Conservation (phyloP, 768 basidiomycete species). For the Suillus ampliporus region DNA sequence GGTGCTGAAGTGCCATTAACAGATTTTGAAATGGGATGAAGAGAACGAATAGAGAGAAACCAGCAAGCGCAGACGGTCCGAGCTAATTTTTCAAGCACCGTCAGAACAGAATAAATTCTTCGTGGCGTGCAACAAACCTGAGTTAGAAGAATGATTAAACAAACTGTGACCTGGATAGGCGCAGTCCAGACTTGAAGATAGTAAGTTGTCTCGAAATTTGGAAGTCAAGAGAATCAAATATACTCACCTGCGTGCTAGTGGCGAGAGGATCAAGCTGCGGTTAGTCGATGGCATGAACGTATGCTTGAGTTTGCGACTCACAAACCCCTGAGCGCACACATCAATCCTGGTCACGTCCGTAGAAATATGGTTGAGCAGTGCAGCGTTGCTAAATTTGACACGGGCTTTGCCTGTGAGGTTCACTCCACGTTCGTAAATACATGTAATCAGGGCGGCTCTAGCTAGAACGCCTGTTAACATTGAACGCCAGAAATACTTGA, state of each 20-base stretch:
- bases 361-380: conserved; percentile 63
- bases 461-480: conserved; percentile 70
- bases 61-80: conserved; percentile 71
- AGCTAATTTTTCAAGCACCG: conserved; percentile 46
- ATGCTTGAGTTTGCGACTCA: conserved; percentile 39
- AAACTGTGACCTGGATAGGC: conserved; percentile 68
- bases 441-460: conserved; percentile 68
- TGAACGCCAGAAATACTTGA: conserved; percentile 73
- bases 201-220: conserved; percentile 1
- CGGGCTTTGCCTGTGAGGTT: conserved; percentile 69
- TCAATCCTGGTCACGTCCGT: conserved; percentile 72
- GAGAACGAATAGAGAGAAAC: conserved; percentile 68
- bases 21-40: conserved; percentile 67
- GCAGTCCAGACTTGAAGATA: conserved; percentile 61
- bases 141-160: conserved; percentile 61
- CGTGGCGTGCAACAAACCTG: conserved; percentile 43
- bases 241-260: conserved; percentile 47
- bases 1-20: conserved; percentile 64
- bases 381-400: conserved; percentile 64
- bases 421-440: conserved; percentile 75
- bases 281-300: background rate
- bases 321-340: conserved; percentile 73
- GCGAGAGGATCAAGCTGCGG: background rate
- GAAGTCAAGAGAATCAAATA: background rate
- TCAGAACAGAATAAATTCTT: background rate